These are phyloP conservation scores for Oldenlandia corymbosa DNA, from an alignment of 257 asterid species.

Conservation along the genomic window DNA sequence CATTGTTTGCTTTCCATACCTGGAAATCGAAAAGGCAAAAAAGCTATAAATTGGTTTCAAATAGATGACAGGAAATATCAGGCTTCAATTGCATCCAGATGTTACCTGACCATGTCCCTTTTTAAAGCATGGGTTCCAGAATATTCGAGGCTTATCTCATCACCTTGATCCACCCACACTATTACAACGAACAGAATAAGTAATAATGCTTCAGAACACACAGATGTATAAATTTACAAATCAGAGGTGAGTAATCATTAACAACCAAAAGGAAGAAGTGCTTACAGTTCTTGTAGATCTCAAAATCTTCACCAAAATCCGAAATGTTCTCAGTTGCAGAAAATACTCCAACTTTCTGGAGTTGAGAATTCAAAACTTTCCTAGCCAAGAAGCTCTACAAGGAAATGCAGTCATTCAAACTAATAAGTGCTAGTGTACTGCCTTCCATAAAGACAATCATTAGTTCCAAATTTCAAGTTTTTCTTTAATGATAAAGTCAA, in stretches of 20 bases:
- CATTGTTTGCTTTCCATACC: conserved; percentile 93
- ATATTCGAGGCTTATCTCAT: conserved; percentile 93
- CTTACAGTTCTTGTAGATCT: conserved; percentile 65
- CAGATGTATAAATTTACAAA: background rate
- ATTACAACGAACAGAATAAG: conserved; percentile 20
- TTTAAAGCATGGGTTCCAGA: conserved; percentile 96
- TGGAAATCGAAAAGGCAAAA: conserved; percentile 23
- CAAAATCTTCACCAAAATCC: conserved; percentile 68
- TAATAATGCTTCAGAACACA: conserved; percentile 22
- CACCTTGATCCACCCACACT: conserved; percentile 98
- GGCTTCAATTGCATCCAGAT: background rate
- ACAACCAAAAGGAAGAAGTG: conserved; percentile 14
- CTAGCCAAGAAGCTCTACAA: conserved; percentile 87
- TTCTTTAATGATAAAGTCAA: conserved; percentile 11
- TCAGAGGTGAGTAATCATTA: conserved; percentile 7
- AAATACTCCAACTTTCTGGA: conserved; percentile 67
- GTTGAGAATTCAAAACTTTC: conserved; percentile 70
- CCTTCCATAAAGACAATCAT: conserved; percentile 4
- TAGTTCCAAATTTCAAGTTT: background rate
- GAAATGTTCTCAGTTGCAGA: conserved; percentile 63
- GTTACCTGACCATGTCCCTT: conserved; percentile 90
- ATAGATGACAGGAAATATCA: background rate
- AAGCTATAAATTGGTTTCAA: conserved; percentile 8
- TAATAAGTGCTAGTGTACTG: background rate
- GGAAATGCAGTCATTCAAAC: conserved; percentile 14